phyloP scores from a whole-genome alignment of 345 rosid species.

The Linum trigynum region DNA sequence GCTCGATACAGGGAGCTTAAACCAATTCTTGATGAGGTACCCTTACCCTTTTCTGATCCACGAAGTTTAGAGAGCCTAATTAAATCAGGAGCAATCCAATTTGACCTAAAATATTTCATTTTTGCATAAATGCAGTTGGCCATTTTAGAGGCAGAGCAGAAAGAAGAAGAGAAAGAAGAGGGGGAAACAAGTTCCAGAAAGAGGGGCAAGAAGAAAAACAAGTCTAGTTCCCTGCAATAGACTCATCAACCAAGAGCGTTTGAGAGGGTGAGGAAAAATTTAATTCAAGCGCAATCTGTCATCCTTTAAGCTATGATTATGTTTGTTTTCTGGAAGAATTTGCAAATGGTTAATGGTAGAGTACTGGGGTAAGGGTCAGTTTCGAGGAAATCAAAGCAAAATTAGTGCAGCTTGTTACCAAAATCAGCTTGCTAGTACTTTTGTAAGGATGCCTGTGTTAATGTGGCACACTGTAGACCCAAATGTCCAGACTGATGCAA shows the following conservation, averaged over 20 bases:
- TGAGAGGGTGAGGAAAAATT: too few relatives aligned
- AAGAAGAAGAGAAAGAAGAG: constrained; percentile 83
- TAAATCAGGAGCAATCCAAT: too few relatives aligned
- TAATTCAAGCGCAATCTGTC: too few relatives aligned
- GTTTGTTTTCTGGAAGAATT: not conserved
- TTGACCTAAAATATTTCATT: not conserved
- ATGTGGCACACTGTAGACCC: too few relatives aligned
- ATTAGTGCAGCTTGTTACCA: too few relatives aligned
- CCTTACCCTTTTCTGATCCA: constrained; percentile 18
- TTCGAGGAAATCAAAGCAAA: too few relatives aligned
- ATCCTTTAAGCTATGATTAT: not conserved
- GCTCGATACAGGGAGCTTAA: constrained; percentile 77
- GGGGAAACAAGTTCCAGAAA: constrained; percentile 60
- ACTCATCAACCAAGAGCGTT: not conserved
- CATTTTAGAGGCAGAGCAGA: constrained; percentile 81
- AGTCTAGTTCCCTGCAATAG: constrained; percentile 12
- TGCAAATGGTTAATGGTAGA: too few relatives aligned
- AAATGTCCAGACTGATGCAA: too few relatives aligned
- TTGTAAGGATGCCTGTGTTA: too few relatives aligned
- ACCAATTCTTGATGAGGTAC: constrained; percentile 90
- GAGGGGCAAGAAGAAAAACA: constrained; percentile 58
- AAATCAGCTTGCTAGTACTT: too few relatives aligned
- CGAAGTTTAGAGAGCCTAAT: not conserved
- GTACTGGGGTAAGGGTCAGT: too few relatives aligned
- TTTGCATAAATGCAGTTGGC: constrained; percentile 41